Conservation (phyloP, 2,329 filamentous ascomycete species). For the Aspergillus fructus region DNA sequence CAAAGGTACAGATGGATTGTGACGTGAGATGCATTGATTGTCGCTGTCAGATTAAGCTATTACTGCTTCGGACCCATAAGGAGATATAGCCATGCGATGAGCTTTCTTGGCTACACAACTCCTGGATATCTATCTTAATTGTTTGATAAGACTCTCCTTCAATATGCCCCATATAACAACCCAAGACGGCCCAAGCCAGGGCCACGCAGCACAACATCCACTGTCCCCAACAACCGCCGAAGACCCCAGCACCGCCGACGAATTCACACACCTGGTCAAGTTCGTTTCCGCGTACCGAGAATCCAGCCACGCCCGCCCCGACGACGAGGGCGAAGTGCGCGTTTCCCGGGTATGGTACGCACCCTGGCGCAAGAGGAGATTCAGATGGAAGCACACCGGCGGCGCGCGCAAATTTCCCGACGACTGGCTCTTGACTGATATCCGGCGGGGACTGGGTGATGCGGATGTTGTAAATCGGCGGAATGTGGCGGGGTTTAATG, state of each 20-base stretch:
- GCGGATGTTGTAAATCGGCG: conserved; percentile 61
- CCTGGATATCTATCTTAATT: too few species aligned
- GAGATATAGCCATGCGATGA: background rate
- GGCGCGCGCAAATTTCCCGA: conserved; percentile 52
- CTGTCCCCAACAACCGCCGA: background rate
- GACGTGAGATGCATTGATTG: background rate
- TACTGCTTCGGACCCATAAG: background rate
- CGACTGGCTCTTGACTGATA: conserved; percentile 69
- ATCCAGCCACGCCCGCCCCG: background rate
- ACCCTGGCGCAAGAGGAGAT: conserved; percentile 51
- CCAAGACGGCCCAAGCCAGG: background rate
- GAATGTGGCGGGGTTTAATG: conserved; percentile 68
- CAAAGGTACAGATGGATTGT: background rate
- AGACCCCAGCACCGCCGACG: background rate
- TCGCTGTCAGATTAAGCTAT: background rate
- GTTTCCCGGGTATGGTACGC: conserved; percentile 51
- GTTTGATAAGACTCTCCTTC: background rate
- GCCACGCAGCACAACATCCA: too few species aligned
- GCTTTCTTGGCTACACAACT: too few species aligned
- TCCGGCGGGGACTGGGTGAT: conserved; percentile 61
- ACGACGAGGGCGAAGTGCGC: background rate
- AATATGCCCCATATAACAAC: background rate
- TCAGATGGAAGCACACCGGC: conserved; percentile 22
- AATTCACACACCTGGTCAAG: background rate
- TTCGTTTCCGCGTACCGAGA: conserved; percentile 5